Percentiles rank a stretch among this genome's conserved stretches.
phyloP scores from a whole-genome alignment of 306 rosid species.

The barrel medic (Medicago truncatula) region DNA sequence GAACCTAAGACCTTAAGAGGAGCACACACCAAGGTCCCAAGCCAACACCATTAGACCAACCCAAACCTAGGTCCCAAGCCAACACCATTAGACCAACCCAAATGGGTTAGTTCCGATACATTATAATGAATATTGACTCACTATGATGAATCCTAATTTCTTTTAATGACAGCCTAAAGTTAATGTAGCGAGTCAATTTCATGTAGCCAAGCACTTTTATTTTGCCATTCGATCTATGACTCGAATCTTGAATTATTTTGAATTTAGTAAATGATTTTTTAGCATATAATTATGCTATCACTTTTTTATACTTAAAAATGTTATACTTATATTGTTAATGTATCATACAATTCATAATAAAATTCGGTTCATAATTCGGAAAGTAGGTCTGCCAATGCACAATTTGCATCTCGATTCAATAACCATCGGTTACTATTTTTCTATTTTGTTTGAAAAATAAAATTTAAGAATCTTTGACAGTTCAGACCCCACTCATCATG shows the following conservation, averaged over 20 bases:
- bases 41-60: too few species aligned
- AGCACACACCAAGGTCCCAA: too few species aligned
- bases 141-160: too few species aligned
- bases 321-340: neutral
- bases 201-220: neutral
- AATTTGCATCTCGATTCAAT: neutral
- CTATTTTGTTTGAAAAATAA: neutral
- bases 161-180: too few species aligned
- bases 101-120: too few species aligned
- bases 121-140: too few species aligned
- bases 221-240: neutral
- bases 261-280: neutral
- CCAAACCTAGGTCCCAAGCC: too few species aligned
- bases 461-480: neutral
- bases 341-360: neutral
- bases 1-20: too few species aligned
- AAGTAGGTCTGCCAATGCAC: too few species aligned
- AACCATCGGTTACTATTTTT: neutral
- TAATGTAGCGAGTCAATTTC: neutral
- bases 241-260: neutral
- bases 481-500: neutral
- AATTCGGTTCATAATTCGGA: neutral
- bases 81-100: too few species aligned
- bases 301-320: too few species aligned
- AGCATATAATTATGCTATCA: neutral